Base-by-base conservation (phyloP, 495 filamentous ascomycete genomes). In the Margaritispora aquatica region DNA sequence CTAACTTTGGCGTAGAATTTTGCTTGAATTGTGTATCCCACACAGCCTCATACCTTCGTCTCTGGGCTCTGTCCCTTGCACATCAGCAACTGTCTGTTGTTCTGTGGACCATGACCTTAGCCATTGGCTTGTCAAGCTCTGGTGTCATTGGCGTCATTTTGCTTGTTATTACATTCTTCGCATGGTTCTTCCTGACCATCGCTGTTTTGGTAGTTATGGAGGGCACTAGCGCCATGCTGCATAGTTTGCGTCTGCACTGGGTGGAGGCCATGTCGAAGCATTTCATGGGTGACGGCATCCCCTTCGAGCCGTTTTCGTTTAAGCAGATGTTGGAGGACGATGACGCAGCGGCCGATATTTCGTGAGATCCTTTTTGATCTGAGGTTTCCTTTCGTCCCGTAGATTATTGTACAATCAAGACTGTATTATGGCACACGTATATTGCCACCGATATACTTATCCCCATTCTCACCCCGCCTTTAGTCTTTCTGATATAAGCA, bases 231-330 rank as follows among this genome's bases (percentile, higher is more conserved):
- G 89, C 89, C 51, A 92, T 94, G 89, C 81, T 96, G 77, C 95
- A 97, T 74, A 91, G 88, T 60, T 79, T 99, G 63, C 84, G 94
- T 78, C 81, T 99, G 58, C 95, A 97, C 68, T 99, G 94, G 94
- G 94, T 99, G 58, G 94, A 99, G 72, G 92, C 94, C n/a, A 97
- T 97, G 84, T 94, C 90, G 75, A 98, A 98, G 75, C 96, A 97
- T 77, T 96, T 97, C 76, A 88, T 97, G 70, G 96, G 96, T 61
- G 92, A 92, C 55, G 94, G 94, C 46, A 80, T 94, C 69, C 78
- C 92, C 36, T 97, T 99, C 74, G 77, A 87, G 65, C 94, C 94
- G 9, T 97, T 98, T 72, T 92, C 88, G 68, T 97, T 97, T 70
- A 85, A 86, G 76, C 77, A 83, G 20, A 73, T 97, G 62, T 72